Evolutionary conservation across 495 filamentous ascomycete genomes (phyloP).

Genomic region (Tuber aestivum): DNA sequence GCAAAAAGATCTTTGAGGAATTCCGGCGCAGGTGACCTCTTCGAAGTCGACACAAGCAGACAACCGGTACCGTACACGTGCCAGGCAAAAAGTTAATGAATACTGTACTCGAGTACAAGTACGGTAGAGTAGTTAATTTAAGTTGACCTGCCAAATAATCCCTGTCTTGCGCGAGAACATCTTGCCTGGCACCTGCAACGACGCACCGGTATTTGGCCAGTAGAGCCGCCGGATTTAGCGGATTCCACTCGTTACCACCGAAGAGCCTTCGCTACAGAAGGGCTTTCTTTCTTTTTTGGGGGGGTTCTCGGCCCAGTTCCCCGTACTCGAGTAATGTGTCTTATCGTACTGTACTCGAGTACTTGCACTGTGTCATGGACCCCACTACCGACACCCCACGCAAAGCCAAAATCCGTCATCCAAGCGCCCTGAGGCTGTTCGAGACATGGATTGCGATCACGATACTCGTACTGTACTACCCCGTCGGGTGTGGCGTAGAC

Average conservation of each 20-base stretch:
- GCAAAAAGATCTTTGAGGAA: not conserved
- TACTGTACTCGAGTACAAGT: too few species aligned
- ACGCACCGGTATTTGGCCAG: not conserved
- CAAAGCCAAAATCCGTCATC: not conserved
- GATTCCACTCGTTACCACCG: not conserved
- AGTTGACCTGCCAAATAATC: too few species aligned
- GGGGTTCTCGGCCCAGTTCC: not conserved
- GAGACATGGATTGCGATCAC: not conserved
- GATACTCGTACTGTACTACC: too few species aligned
- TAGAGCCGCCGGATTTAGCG: not conserved
- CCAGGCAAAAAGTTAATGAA: too few species aligned
- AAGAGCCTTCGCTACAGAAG: not conserved
- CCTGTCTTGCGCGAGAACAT: too few species aligned
- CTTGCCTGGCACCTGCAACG: too few species aligned
- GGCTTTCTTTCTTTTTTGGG: not conserved
- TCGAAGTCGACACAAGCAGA: not conserved
- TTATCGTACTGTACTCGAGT: not conserved
- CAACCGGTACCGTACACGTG: too few species aligned
- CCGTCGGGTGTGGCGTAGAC: not conserved
- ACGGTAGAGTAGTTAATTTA: too few species aligned
- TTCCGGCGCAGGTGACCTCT: not conserved
- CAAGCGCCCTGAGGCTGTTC: not conserved
- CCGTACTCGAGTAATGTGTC: not conserved
- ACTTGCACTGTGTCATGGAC: too few species aligned
- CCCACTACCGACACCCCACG: too few species aligned